phyloP scores from a whole-genome alignment of 1,139 yeast genomes.

The Ogataea hybrid region DNA sequence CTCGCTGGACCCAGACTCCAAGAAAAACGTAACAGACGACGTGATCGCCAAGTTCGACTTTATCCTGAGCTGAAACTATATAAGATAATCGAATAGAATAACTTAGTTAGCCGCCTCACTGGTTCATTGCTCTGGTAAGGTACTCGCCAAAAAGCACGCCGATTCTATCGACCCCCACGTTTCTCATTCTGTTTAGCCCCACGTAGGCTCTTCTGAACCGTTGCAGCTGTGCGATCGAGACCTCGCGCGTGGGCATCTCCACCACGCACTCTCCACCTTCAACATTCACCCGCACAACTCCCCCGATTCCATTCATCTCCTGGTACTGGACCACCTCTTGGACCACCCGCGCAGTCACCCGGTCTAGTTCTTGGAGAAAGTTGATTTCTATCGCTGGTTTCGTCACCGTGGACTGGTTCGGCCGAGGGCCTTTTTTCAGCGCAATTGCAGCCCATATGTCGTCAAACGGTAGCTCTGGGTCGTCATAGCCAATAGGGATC shows the following conservation, averaged over 20 bases:
- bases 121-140: slow-evolving; percentile 51
- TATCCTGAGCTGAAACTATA: slow-evolving; percentile 1
- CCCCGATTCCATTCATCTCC: slow-evolving; percentile 55
- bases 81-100: not conserved
- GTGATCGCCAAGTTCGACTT: slow-evolving; percentile 6
- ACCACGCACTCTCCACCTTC: slow-evolving; percentile 41
- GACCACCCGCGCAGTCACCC: slow-evolving; percentile 63
- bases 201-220: slow-evolving; percentile 81
- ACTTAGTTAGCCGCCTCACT: not conserved
- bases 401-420: slow-evolving; percentile 73
- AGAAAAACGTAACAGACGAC: not conserved
- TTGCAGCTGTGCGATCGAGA: slow-evolving; percentile 77
- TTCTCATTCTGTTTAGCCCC: slow-evolving; percentile 73
- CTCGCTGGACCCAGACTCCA: slow-evolving; percentile 37
- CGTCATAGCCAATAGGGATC: slow-evolving; percentile 64
- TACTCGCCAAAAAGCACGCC: slow-evolving; percentile 72
- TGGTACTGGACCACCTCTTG: slow-evolving; percentile 59
- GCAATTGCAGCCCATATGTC: slow-evolving; percentile 74
- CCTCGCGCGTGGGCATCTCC: slow-evolving; percentile 60
- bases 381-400: slow-evolving; percentile 73
- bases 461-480: slow-evolving; percentile 57
- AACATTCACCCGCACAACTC: slow-evolving; percentile 38
- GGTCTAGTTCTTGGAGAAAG: slow-evolving; percentile 78
- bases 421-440: slow-evolving; percentile 59
- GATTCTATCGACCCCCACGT: slow-evolving; percentile 65